Base-by-base conservation (phyloP, 225 moss, liverwort and hornwort species). In the Bryoerythrophyllum caledonicum region DNA sequence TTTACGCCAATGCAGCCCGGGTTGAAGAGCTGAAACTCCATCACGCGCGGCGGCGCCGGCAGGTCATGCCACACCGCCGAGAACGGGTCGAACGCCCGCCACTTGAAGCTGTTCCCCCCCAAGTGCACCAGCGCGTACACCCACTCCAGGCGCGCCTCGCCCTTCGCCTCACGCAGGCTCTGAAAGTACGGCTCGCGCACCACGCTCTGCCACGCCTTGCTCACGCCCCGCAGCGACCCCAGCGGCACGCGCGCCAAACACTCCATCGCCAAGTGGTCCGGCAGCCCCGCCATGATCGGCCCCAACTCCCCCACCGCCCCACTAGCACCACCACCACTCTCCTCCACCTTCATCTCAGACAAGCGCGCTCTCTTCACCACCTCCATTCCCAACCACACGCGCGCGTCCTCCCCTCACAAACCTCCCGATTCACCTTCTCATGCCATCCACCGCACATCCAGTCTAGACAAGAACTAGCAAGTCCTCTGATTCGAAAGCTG, bases 1-100 rank as follows among this genome's bases (percentile, higher is more conserved):
- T 74, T 81, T 1, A 86, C 54, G 27, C 95, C 95, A 78, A 95
- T 95, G 78, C 86, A 86, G 35, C 93, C 90, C 9, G 90, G 93
- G 34, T 81, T 83, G 6, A 59, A 81, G 46, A 95, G 88, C 82
- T 91, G 88, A 16, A 95, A 95, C 34, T 95, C 82, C 80, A 93
- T 87, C 19, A 65, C 64, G 48, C 91, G 88, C 0, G 91, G 95
- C 38, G 84, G 82, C 5, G 75, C 34, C 0, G 95, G 91, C 1
- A 95, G 79, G 15, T 85, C 75, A 21, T 90, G 84, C 95, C 95
- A 95, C 54, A 5, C 78, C 3, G 76, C 67, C 6, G 67, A 38
- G 7, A 83, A 40, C 21, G 93, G 91, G 71, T 95, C 93, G 10
- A 63, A 86, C 0, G 93, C 93, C 13, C 89, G 79, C 93, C 93